A percentile compares a stretch with the other conserved stretches of the same genome.
Conservation (phyloP, 1,139 yeast species). For the Suhomyces choctaworum region DNA sequence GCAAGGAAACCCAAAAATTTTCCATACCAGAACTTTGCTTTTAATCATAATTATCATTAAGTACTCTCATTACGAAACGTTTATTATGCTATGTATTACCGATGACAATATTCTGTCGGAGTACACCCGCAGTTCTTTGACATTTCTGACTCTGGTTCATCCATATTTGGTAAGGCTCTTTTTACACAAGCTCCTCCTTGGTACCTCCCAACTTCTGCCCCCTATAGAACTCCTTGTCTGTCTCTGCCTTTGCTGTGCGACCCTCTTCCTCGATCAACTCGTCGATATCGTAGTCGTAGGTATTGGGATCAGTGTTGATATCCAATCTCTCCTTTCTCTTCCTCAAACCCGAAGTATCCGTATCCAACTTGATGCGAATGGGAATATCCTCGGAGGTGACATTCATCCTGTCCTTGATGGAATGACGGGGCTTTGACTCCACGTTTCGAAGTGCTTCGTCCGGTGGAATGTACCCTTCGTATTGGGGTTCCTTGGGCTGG, state of each 20-base stretch:
- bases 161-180: too few species aligned
- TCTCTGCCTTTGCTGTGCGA: conserved; percentile 20
- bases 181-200: conserved; percentile 35
- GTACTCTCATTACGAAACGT: too few species aligned
- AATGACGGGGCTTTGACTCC: conserved; percentile 11
- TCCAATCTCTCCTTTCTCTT: conserved; percentile 19
- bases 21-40: too few species aligned
- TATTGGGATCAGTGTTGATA: conserved; percentile 31
- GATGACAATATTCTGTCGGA: too few species aligned
- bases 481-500: conserved; percentile 9
- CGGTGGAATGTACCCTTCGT: conserved; percentile 42
- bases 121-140: too few species aligned
- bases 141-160: neutral
- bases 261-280: conserved; percentile 27
- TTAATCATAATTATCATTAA: too few species aligned
- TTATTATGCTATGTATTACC: too few species aligned
- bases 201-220: conserved; percentile 30
- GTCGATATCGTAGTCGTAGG: conserved; percentile 60
- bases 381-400: conserved; percentile 45
- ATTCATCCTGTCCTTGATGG: conserved; percentile 31
- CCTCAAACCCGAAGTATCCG: conserved; percentile 13
- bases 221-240: conserved; percentile 27
- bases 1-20: too few species aligned
- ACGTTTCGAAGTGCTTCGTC: conserved; percentile 32
- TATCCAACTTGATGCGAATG: conserved; percentile 27